Conservation (phyloP, 2,329 filamentous ascomycete genomes). For the Cyclaneusma minus region DNA sequence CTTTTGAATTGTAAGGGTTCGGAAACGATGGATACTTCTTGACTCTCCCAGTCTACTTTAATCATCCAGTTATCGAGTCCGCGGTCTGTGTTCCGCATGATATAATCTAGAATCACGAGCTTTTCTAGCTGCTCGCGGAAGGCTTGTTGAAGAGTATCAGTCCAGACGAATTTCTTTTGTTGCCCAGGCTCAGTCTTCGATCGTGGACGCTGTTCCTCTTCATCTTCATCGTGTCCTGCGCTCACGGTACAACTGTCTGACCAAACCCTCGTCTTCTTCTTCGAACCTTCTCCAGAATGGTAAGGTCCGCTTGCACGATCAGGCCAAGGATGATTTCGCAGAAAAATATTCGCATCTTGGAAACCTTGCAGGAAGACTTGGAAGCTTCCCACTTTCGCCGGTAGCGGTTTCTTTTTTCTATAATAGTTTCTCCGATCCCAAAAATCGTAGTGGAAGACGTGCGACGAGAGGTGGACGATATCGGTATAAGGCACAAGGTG, state of each 20-base stretch:
- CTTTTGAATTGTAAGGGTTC: slow-evolving; percentile 60
- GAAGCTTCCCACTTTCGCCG: slow-evolving; percentile 86
- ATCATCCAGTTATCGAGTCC: slow-evolving; percentile 99
- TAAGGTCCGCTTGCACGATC: slow-evolving; percentile 58
- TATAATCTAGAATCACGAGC: slow-evolving; percentile 92
- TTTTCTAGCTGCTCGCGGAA: slow-evolving; percentile 95
- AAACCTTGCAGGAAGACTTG: slow-evolving; percentile 95
- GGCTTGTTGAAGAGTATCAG: slow-evolving; percentile 70
- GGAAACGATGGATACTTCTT: slow-evolving; percentile 72
- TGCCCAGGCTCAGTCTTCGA: slow-evolving; percentile 22
- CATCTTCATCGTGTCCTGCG: slow-evolving; percentile 38
- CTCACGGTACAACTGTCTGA: slow-evolving; percentile 64
- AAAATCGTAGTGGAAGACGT: slow-evolving; percentile 96
- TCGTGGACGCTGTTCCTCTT: slow-evolving; percentile 12
- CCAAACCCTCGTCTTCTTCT: slow-evolving; percentile 58
- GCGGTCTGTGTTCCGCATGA: slow-evolving; percentile 96
- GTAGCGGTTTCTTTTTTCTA: slow-evolving; percentile 72
- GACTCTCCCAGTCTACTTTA: slow-evolving; percentile 73
- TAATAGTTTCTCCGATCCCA: slow-evolving; percentile 87
- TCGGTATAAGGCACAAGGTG: slow-evolving; percentile 94
- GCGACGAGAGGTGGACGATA: slow-evolving; percentile 84
- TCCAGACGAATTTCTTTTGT: slow-evolving; percentile 68
- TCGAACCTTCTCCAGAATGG: slow-evolving; percentile 49
- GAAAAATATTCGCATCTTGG: slow-evolving; percentile 91
- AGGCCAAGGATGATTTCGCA: slow-evolving; percentile 92